phyloP scores from a whole-genome alignment of 2,329 filamentous ascomycete genomes.

The Trichoderma cornu-damae region DNA sequence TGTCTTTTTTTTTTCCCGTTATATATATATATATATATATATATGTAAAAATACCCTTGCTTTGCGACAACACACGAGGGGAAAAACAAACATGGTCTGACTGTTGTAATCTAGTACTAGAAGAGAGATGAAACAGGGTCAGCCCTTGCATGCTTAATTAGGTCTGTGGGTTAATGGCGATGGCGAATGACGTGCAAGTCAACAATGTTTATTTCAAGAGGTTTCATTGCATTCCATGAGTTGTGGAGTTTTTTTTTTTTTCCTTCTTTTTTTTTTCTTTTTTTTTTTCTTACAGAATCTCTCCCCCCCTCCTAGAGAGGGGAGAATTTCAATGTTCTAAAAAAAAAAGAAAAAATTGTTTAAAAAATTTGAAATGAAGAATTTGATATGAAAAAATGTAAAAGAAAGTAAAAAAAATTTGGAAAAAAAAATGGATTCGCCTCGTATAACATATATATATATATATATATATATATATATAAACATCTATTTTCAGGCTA shows the following conservation, averaged over 20 bases:
- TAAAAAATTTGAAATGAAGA: too few species aligned
- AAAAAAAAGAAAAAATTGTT: too few species aligned
- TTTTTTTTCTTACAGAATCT: too few species aligned
- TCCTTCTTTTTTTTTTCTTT: too few species aligned
- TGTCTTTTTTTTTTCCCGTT: too few species aligned
- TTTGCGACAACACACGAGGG: neutral
- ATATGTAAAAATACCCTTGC: slow-evolving; percentile 12
- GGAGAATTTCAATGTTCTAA: too few species aligned
- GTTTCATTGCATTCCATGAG: slow-evolving; percentile 7
- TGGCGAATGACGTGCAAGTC: neutral
- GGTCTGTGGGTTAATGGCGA: neutral
- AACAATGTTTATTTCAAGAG: neutral
- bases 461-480: too few species aligned
- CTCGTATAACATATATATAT: slow-evolving; percentile 15
- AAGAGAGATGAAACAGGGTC: slow-evolving; percentile 17
- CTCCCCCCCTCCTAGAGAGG: too few species aligned
- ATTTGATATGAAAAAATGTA: too few species aligned
- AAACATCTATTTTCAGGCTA: slow-evolving; percentile 20
- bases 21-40: too few species aligned
- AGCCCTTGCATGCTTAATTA: slow-evolving; percentile 14
- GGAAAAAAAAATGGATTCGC: slow-evolving; percentile 7
- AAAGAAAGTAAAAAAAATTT: too few species aligned
- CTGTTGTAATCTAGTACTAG: slow-evolving; percentile 14
- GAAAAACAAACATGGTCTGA: neutral
- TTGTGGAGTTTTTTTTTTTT: too few species aligned